Percentiles rank a stretch among this genome's conserved stretches.
Conservation (phyloP, 1,284 basidiomycete genomes). For the Austroboletus olivaceoglutinosus region DNA sequence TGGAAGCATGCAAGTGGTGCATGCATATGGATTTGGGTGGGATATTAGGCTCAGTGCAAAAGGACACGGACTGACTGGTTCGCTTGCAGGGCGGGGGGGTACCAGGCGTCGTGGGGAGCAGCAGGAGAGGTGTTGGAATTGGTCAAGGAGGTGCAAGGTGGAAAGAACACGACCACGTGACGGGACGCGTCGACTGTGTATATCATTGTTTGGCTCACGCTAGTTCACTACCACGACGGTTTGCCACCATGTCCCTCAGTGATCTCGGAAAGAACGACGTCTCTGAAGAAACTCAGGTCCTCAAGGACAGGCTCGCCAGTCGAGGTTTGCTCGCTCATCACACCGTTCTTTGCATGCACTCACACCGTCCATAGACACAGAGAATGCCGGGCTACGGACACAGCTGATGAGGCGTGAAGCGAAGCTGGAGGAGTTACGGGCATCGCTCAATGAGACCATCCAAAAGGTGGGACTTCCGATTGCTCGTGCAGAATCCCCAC, state of each 20-base stretch:
- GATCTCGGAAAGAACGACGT: conserved; percentile 60
- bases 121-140: conserved; percentile 43
- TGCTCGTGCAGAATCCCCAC: conserved; percentile 7
- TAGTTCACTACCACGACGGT: conserved; percentile 12
- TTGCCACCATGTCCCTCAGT: conserved; percentile 51
- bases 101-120: conserved; percentile 54
- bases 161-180: conserved; percentile 33
- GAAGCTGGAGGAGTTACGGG: conserved; percentile 53
- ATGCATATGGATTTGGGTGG: conserved; percentile 65
- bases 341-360: neutral
- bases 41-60: conserved; percentile 14
- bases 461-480: conserved; percentile 49
- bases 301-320: conserved; percentile 59
- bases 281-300: conserved; percentile 54
- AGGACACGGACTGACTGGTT: neutral
- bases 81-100: conserved; percentile 45
- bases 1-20: conserved; percentile 48
- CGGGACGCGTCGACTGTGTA: conserved; percentile 25
- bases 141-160: conserved; percentile 17
- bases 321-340: conserved; percentile 47
- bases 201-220: conserved; percentile 25
- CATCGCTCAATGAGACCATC: conserved; percentile 53
- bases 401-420: conserved; percentile 53
- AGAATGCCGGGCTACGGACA: conserved; percentile 56
- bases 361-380: conserved; percentile 42